These are phyloP conservation scores for Fulvia fulva DNA, from an alignment of 2,329 filamentous ascomycete genomes.

Conservation along the genomic window DNA sequence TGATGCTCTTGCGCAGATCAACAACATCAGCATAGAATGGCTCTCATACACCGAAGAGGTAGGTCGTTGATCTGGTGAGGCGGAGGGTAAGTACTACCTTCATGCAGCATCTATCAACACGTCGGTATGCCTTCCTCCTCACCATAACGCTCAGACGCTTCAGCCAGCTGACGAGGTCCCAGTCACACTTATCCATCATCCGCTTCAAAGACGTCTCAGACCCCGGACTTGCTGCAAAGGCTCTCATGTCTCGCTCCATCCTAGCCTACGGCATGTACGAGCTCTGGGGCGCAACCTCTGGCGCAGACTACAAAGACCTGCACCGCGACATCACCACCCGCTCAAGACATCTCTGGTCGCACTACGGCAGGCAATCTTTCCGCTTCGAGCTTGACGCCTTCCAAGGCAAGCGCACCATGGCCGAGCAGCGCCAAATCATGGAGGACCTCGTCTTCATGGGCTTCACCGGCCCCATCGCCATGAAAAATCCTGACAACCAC, in stretches of 20 bases:
- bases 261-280: conserved; percentile 81
- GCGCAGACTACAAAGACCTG: conserved; percentile 58
- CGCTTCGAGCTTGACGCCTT: conserved; percentile 83
- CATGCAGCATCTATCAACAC: not conserved
- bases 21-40: conserved; percentile 65
- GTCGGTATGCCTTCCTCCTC: not conserved
- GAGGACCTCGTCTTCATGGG: conserved; percentile 74
- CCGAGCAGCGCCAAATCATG: conserved; percentile 69
- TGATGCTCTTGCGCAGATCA: conserved; percentile 69
- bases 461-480: conserved; percentile 72
- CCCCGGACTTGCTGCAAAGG: conserved; percentile 50
- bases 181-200: conserved; percentile 86
- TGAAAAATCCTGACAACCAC: conserved; percentile 68
- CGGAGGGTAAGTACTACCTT: conserved; percentile 5
- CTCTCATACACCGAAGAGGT: conserved; percentile 72
- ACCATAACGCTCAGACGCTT: not conserved
- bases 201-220: conserved; percentile 44
- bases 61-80: conserved; percentile 37
- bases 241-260: conserved; percentile 71
- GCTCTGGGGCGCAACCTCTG: conserved; percentile 71
- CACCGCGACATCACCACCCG: conserved; percentile 60
- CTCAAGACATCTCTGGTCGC: conserved; percentile 62
- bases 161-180: not conserved
- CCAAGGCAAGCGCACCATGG: conserved; percentile 63
- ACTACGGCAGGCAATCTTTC: conserved; percentile 66